These are phyloP conservation scores for Hyparrhenia diplandra DNA, from an alignment of 176 grass and related monocot species.

Conservation along the genomic window DNA sequence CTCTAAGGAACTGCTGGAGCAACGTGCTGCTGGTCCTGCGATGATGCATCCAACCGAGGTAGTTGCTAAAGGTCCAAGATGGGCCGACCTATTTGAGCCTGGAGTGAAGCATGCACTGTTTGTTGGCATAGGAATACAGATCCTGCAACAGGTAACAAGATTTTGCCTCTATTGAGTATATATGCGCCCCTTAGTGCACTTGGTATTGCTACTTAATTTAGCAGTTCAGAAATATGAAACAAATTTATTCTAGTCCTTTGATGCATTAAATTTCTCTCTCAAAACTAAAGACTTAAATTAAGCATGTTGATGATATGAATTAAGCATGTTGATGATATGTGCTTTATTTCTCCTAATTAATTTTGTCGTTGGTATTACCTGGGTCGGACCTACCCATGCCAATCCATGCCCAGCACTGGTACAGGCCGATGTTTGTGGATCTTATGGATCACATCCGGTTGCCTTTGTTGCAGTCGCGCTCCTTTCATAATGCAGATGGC, in stretches of 20 bases:
- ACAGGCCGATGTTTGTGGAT: no score
- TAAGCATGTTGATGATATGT: neutral
- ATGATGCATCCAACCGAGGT: conserved; percentile 84
- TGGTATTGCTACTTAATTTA: conserved; percentile 3
- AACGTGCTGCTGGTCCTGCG: conserved; percentile 70
- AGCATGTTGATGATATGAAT: no score
- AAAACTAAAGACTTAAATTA: neutral
- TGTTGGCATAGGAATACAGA: conserved; percentile 88
- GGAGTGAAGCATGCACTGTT: conserved; percentile 81
- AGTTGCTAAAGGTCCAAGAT: conserved; percentile 55
- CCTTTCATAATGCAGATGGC: no score
- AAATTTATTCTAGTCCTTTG: no score
- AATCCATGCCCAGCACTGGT: no score
- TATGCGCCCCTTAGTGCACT: neutral
- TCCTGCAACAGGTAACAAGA: conserved; percentile 78
- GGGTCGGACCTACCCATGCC: no score
- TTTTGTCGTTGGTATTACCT: no score
- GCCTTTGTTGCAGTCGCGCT: no score
- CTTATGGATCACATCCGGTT: no score
- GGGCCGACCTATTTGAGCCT: conserved; percentile 80
- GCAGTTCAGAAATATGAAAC: neutral
- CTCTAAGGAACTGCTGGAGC: conserved; percentile 69
- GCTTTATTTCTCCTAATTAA: neutral
- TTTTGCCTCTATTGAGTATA: neutral
- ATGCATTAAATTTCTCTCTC: neutral